Conservation (phyloP, 306 rosid genomes). For the Pterocarpus macrocarpus region DNA sequence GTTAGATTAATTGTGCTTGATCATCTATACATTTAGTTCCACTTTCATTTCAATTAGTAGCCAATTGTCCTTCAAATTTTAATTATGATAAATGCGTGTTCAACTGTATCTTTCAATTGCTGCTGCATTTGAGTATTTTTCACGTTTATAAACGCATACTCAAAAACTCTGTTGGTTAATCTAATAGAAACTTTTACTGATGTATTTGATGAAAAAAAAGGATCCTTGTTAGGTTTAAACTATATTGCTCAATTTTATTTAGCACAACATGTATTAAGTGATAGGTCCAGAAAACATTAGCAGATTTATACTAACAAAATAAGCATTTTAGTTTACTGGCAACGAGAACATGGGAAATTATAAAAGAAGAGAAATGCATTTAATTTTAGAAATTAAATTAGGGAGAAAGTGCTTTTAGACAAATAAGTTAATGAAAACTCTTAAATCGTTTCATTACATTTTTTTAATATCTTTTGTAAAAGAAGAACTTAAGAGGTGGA, state of each 20-base stretch:
- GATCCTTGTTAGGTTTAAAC: background rate
- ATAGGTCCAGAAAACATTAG: too few relatives aligned
- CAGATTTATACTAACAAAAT: too few relatives aligned
- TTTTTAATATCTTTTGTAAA: background rate
- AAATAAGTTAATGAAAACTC: too few relatives aligned
- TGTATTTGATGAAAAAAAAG: background rate
- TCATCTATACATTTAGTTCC: conserved; percentile 2
- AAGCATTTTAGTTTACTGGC: background rate
- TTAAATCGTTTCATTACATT: background rate
- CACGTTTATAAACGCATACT: background rate
- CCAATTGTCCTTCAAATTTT: background rate
- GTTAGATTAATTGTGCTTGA: background rate
- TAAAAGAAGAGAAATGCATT: background rate
- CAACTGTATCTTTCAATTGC: background rate
- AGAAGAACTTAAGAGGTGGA: background rate
- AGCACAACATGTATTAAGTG: background rate
- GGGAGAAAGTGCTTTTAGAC: too few relatives aligned
- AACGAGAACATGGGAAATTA: background rate
- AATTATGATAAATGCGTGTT: background rate
- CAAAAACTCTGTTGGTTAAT: too few relatives aligned
- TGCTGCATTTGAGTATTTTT: background rate
- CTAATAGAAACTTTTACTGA: background rate
- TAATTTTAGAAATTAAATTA: background rate
- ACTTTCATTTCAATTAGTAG: background rate
- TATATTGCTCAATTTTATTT: background rate